These are phyloP conservation scores for Rhodotorula sp. DNA, from an alignment of 1,284 basidiomycete species.

Conservation along the genomic window DNA sequence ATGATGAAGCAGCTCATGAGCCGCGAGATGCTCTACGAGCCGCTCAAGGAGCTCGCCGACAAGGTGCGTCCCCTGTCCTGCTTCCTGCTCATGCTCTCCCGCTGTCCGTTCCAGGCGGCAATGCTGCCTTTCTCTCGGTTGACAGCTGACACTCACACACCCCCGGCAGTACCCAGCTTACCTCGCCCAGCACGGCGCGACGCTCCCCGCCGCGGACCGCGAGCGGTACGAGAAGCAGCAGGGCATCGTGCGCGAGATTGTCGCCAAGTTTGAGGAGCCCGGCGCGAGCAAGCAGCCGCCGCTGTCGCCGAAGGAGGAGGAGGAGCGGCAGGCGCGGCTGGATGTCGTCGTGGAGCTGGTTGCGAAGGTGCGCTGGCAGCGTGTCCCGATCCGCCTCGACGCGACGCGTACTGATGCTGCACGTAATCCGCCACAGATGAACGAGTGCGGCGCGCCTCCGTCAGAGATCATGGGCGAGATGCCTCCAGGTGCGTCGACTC, in stretches of 20 bases:
- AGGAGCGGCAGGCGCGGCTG: conserved; percentile 62
- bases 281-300: conserved; percentile 45
- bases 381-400: background rate
- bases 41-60: conserved; percentile 80
- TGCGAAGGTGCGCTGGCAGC: conserved; percentile 63
- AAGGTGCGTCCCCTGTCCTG: conserved; percentile 60
- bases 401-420: background rate
- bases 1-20: conserved; percentile 95
- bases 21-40: conserved; percentile 90
- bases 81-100: conserved; percentile 1
- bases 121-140: too few species aligned
- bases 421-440: conserved; percentile 61
- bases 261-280: conserved; percentile 72
- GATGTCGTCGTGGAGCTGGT: conserved; percentile 68
- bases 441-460: conserved; percentile 82
- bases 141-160: background rate
- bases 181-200: conserved; percentile 59
- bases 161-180: conserved; percentile 76
- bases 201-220: conserved; percentile 64
- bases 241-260: conserved; percentile 64
- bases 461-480: conserved; percentile 87
- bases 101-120: background rate
- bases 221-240: conserved; percentile 71
- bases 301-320: conserved; percentile 57
- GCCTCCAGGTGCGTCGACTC: conserved; percentile 63